Percentiles rank a stretch among this genome's conserved stretches.
Evolutionary conservation across 805 yeast species (phyloP).

Genomic region (Phaffomyces opuntiae): DNA sequence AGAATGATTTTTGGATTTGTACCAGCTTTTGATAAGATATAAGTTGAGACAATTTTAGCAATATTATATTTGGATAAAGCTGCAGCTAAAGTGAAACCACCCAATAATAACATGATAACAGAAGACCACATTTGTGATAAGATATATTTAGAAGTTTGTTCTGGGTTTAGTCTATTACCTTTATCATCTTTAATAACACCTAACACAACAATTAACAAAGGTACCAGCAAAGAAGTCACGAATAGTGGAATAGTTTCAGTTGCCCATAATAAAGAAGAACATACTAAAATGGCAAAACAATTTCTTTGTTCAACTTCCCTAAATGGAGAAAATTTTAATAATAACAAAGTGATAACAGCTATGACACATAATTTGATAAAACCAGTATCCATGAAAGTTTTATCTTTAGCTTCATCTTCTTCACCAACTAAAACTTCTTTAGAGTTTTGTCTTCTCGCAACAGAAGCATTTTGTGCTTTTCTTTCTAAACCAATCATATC

Average conservation of each 20-base stretch:
- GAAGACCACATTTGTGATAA: slow-evolving; percentile 93
- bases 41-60: slow-evolving; percentile 80
- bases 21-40: slow-evolving; percentile 76
- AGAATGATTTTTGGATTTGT: slow-evolving; percentile 75
- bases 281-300: slow-evolving; percentile 76
- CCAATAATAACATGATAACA: slow-evolving; percentile 79
- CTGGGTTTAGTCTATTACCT: slow-evolving; percentile 53
- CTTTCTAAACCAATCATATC: slow-evolving; percentile 90
- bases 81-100: slow-evolving; percentile 94
- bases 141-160: slow-evolving; percentile 64
- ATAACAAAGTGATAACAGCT: slow-evolving; percentile 36
- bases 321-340: slow-evolving; percentile 47
- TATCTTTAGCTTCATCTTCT: slow-evolving; percentile 20
- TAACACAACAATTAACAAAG: slow-evolving; percentile 69
- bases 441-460: slow-evolving; percentile 25
- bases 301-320: slow-evolving; percentile 53
- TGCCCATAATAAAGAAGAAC: slow-evolving; percentile 90
- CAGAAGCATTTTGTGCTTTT: slow-evolving; percentile 68
- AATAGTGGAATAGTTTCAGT: slow-evolving; percentile 90
- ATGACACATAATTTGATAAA: slow-evolving; percentile 43
- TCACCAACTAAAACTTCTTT: slow-evolving; percentile 21
- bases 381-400: slow-evolving; percentile 25
- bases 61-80: slow-evolving; percentile 87
- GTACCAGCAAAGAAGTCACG: slow-evolving; percentile 80
- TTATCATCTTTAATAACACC: slow-evolving; percentile 57